Evolutionary conservation across 1,139 yeast genomes (phyloP).

Genomic region (Taphrina sp.): DNA sequence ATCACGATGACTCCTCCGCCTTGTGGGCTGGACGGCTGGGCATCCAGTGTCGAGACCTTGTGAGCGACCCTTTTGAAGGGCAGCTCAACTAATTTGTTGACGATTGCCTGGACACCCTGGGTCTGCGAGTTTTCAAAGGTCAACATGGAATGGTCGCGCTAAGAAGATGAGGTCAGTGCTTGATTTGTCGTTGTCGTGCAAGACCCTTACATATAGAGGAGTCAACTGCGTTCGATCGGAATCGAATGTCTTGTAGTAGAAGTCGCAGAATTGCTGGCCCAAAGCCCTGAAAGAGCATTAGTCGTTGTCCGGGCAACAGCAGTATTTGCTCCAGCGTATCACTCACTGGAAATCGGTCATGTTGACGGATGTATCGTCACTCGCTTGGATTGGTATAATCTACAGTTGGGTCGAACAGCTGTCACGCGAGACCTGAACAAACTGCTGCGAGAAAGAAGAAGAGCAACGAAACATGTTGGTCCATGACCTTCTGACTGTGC

Average conservation of each 20-base stretch:
- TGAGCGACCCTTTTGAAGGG: conserved; percentile 93
- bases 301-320: not conserved
- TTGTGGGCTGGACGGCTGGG: conserved; percentile 92
- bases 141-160: conserved; percentile 94
- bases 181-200: conserved; percentile 93
- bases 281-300: conserved; percentile 12
- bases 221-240: conserved; percentile 89
- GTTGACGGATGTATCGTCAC: not conserved
- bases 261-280: conserved; percentile 57
- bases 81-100: conserved; percentile 80
- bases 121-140: conserved; percentile 92
- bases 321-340: no score
- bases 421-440: no score
- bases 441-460: no score
- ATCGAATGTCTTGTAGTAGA: conserved; percentile 94
- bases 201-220: conserved; percentile 66
- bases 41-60: conserved; percentile 90
- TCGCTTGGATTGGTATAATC: no score
- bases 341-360: conserved; percentile 31
- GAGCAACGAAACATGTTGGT: no score
- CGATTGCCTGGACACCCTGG: conserved; percentile 90
- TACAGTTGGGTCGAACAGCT: no score
- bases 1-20: conserved; percentile 87
- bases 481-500: no score
- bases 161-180: no score